Evolutionary conservation across 441 rosid genomes (phyloP).

Genomic region (Omphalea diandra): DNA sequence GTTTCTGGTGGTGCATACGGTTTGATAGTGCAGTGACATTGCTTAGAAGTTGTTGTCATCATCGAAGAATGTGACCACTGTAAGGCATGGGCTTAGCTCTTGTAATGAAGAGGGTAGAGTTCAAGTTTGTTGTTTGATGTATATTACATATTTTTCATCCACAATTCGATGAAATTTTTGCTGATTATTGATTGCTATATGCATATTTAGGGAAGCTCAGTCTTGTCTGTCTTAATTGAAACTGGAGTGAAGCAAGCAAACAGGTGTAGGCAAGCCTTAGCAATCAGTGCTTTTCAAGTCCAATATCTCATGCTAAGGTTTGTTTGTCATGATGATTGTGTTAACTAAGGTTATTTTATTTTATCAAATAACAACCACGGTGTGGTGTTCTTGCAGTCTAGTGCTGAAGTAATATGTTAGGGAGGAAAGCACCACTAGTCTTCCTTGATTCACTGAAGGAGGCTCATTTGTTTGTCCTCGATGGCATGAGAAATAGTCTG

Average conservation of each 20-base stretch:
- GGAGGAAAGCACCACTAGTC: no score
- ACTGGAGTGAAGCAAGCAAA: constrained; percentile 58
- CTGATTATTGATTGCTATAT: constrained; percentile 16
- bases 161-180: background rate
- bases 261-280: constrained; percentile 47
- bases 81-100: constrained; percentile 70
- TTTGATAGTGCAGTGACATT: constrained; percentile 47
- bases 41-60: constrained; percentile 33
- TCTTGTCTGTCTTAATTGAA: constrained; percentile 55
- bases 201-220: constrained; percentile 51
- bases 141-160: background rate
- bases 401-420: no score
- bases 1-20: constrained; percentile 54
- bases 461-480: no score
- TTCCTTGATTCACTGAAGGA: no score
- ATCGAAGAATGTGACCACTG: constrained; percentile 50
- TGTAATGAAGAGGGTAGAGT: constrained; percentile 61
- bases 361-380: background rate
- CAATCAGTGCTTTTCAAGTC: constrained; percentile 59
- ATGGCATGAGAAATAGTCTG: no score
- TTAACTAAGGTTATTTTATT: background rate
- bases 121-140: constrained; percentile 41
- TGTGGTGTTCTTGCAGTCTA: constrained; percentile 42
- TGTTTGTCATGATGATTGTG: background rate
- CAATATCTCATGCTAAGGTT: constrained; percentile 72